Conservation (phyloP, 257 asterid genomes). For the Handroanthus guayacan region DNA sequence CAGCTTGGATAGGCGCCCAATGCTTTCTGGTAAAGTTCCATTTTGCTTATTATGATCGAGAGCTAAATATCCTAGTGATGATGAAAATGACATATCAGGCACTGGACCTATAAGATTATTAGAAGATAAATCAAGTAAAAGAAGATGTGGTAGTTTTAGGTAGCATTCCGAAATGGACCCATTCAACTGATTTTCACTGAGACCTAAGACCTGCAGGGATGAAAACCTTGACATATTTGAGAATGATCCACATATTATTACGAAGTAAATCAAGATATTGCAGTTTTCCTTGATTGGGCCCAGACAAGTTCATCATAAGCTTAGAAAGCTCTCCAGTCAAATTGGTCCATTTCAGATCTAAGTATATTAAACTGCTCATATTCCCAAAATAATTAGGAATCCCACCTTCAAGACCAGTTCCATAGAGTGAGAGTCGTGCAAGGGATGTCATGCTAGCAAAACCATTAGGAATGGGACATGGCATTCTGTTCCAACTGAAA, state of each 20-base stretch:
- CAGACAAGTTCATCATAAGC: not conserved
- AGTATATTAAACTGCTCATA: not conserved
- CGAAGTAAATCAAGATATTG: not conserved
- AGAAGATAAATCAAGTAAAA: not conserved
- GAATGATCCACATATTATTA: not conserved
- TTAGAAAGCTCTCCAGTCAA: not conserved
- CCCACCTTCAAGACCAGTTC: not conserved
- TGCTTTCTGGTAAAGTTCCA: constrained; percentile 5
- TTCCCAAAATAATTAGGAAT: constrained; percentile 15
- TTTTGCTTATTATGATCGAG: not conserved
- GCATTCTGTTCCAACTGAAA: no score
- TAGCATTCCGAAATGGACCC: not conserved
- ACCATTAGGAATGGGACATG: constrained; percentile 10
- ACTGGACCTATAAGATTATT: not conserved
- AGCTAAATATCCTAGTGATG: not conserved
- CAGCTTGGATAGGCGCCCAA: constrained; percentile 17
- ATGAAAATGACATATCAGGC: not conserved
- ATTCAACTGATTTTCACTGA: not conserved
- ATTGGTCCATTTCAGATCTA: no score
- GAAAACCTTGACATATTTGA: not conserved
- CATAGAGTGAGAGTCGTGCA: not conserved
- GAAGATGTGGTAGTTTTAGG: not conserved
- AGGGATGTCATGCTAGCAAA: not conserved
- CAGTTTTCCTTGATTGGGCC: not conserved
- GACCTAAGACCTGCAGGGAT: not conserved